Base-by-base conservation (phyloP, 2,329 filamentous ascomycete genomes). In the Verticillium dahliae region DNA sequence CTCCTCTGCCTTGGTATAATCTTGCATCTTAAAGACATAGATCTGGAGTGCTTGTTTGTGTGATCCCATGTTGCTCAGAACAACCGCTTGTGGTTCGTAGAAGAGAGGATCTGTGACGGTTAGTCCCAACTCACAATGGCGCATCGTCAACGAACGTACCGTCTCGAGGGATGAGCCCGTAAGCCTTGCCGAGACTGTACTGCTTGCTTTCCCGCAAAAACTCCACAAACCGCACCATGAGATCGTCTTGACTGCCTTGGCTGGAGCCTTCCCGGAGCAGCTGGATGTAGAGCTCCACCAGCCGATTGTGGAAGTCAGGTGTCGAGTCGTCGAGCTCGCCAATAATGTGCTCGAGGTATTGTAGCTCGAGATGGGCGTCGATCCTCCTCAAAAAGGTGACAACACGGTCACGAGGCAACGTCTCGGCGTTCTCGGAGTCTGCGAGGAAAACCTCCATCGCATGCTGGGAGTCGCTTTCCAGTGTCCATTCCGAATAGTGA, bases 11-110 rank as follows among this genome's bases (percentile, higher is more conserved):
- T 97, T 98, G 13, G 78, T 80, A 65, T 91, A 94, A 73, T 97
- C 89, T 67, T 90, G 80, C 73, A 99, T 85, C 73, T 94, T 95
- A 77, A 97, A 99, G 34, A 98, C 94, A 72, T 97, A 99, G 59
- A 99, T 97, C 72, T 95, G 90, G n/a, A 99, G 79, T 0, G 95
- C 95, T 75, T 98, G 92, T 71, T 92, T 93, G 76, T 99, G 93
- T 69, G 94, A 90, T 6, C 91, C 92, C 91, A 98, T 97, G 68
- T 95, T 96, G 74, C 91, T 92, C 45, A 98, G 85, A 22, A 98
- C 88, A 55, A 98, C 89, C 6, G 95, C 95, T 64, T 94, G 88
- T 1, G 92, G 87, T 73, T 98, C 94, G 73, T 90, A 96, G 69
- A 97, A 97, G 2, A 85, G 81, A 0, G 92, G 81, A 72, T 97